Conservation (phyloP, 2,329 filamentous ascomycete genomes). For the Claviceps sorghi region DNA sequence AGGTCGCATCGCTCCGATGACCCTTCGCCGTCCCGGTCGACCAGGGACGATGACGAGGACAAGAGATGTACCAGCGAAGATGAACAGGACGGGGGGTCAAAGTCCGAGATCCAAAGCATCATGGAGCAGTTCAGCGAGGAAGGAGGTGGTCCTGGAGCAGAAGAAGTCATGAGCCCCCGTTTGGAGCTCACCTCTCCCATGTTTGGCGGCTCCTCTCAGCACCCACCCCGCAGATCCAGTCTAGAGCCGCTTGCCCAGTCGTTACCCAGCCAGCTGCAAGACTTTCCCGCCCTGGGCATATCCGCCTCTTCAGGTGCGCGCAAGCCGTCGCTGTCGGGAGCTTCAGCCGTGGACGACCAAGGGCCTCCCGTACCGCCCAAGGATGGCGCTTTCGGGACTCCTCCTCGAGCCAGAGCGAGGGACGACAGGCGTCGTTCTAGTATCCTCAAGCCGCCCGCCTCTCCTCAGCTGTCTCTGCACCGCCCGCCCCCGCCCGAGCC, state of each 20-base stretch:
- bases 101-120: constrained; percentile 86
- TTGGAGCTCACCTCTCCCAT: constrained; percentile 71
- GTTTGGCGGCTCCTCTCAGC: constrained; percentile 48
- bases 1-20: constrained; percentile 29
- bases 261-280: constrained; percentile 33
- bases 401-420: constrained; percentile 16
- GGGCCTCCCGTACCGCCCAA: constrained; percentile 47
- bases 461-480: constrained; percentile 36
- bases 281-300: constrained; percentile 28
- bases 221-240: constrained; percentile 75
- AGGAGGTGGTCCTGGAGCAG: constrained; percentile 53
- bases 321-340: constrained; percentile 20
- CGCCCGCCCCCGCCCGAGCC: constrained; percentile 57
- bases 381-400: constrained; percentile 32
- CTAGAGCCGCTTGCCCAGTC: constrained; percentile 53
- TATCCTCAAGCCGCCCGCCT: constrained; percentile 22
- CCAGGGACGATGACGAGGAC: constrained; percentile 44
- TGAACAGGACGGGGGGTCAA: constrained; percentile 53
- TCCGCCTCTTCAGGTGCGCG: constrained; percentile 25
- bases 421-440: constrained; percentile 21
- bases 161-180: constrained; percentile 85
- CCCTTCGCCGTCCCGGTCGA: constrained; percentile 37
- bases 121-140: constrained; percentile 88
- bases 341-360: constrained; percentile 26
- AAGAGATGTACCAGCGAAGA: constrained; percentile 44